Evolutionary conservation across 352 stramenopile genomes (phyloP), one percentile per base, ranked within the genome.

Genomic region (Phytophthora fragariaefolia): DNA sequence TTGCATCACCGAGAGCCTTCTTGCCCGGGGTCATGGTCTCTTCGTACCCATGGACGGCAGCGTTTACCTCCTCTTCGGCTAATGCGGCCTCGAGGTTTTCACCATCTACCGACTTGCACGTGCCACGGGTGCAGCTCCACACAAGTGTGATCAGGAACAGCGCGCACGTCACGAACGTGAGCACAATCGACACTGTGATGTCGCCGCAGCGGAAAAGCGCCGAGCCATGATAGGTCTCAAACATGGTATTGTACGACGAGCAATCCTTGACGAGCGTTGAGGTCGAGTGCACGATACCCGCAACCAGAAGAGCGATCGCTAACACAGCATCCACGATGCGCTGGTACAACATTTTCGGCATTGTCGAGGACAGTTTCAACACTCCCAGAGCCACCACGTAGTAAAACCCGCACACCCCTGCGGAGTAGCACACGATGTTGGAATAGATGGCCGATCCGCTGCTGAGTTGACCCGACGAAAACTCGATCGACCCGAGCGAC

Each of bases 401-500:
- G 58, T 73, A 79, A 45, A 69, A 34, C 2, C 36, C 58, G 43
- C 47, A 69, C 15, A 79, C 26, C 13, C 70, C 20, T 9, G 66
- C 62, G 32, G 71, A 57, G 59, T 79, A 79, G 58, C 66, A 76
- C 52, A 63, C 49, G 34, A 79, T 26, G 28, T 23, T 56, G 2
- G 49, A 40, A 49, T 59, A 72, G 51, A 69, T 63, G 20, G 48
- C 47, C 8, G 58, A 40, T 12, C 36, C 57, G 38, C 65, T 77
- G 56, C 54, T 72, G 2, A 74, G 32, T 51, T 77, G 70, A 12
- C 70, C 70, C 8, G 58, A 56, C 17, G 32, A 57, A 38, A 63
- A 71, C 51, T 74, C 45, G 23, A 74, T 74, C 59, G 70, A 77
- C 34, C 70, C 70, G 34, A 74, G 65, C 55, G 66, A 74, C 55